Evolutionary conservation across 1,139 yeast species (phyloP).

Genomic region (Taphrina wiesneri): DNA sequence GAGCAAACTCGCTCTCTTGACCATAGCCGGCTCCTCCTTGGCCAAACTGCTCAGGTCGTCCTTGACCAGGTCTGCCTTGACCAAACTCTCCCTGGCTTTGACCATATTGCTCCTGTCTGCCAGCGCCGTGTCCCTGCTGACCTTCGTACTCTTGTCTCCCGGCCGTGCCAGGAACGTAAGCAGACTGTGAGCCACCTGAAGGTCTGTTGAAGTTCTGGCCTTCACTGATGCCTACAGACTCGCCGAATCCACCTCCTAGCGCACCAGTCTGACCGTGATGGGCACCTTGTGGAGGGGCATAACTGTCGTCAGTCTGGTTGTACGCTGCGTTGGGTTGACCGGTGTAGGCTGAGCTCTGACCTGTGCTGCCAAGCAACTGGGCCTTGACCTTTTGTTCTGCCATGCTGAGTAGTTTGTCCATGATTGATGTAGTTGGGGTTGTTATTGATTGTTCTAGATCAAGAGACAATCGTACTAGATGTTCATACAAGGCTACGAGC

Average conservation of each 20-base stretch:
- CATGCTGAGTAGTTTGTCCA: constrained; percentile 11
- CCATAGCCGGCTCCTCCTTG: constrained; percentile 3
- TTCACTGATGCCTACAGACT: constrained; percentile 13
- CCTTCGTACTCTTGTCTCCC: constrained; percentile 1
- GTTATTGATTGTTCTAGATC: background rate
- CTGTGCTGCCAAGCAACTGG: constrained; percentile 8
- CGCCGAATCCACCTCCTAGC: constrained; percentile 9
- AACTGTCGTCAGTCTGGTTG: constrained; percentile 11
- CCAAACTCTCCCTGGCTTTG: background rate
- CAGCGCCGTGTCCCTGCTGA: background rate
- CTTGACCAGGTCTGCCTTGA: background rate
- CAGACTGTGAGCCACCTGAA: background rate
- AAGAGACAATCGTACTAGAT: background rate
- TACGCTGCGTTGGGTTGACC: constrained; percentile 10
- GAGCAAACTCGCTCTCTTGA: background rate
- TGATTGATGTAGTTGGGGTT: background rate
- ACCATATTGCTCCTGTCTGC: background rate
- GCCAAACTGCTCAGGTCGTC: background rate
- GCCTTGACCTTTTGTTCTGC: constrained; percentile 8
- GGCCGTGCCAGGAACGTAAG: background rate
- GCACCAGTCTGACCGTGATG: constrained; percentile 7
- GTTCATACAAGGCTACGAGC: too few relatives aligned
- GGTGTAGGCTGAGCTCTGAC: constrained; percentile 1
- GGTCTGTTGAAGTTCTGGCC: constrained; percentile 26
- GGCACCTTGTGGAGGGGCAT: constrained; percentile 8